Base-by-base conservation (phyloP, 176 grass and related monocot genomes). In the Miscanthus lutarioriparius region DNA sequence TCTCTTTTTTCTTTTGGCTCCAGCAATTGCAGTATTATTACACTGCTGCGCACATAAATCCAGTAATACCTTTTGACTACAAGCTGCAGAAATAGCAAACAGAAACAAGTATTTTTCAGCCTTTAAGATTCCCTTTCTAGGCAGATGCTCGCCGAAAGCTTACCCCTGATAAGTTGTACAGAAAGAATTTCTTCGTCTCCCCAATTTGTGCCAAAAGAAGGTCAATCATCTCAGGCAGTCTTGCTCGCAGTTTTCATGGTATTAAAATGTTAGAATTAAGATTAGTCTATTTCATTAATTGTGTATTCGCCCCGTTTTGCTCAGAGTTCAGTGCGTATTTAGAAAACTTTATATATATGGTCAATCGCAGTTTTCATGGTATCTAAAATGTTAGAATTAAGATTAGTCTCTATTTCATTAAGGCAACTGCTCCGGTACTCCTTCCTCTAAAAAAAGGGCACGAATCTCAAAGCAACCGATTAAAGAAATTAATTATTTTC, bases 321-420 rank as follows among this genome's bases (percentile, higher is more conserved):
- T n/a, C 7, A 9, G 53, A 56, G 53, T n/a, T n/a, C 20, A 54
- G 17, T 54, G 17, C 6, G 17, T 54, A 22, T 56, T n/a, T 56
- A 56, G 20, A 56, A 56, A 56, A 56, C 20, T 54, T 54, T 22
- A 56, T 48, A 48, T 15, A 49, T 15, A 89, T 76, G 95, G 14
- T 49, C 47, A 51, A 51, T 17, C 2, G 0, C 6, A 54, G 17
- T 54, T 54, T 53, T 54, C 17, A 54, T 8, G 17, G 1, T 54
- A 45, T 45, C 43, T 45, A 48, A 15, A 48, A 48, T 48, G 12
- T 14, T 15, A 48, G 45, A 16, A 48, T 4, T 45, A 13, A 45
- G 12, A 45, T 45, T 45, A 45, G 3, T 45, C 2, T 41, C 43
- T 44, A 13, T 44, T 44, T 13, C 43, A 44, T 44, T 44, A 3